Conservation (phyloP, 768 basidiomycete species). For the Candolleomyces efflorescens region DNA sequence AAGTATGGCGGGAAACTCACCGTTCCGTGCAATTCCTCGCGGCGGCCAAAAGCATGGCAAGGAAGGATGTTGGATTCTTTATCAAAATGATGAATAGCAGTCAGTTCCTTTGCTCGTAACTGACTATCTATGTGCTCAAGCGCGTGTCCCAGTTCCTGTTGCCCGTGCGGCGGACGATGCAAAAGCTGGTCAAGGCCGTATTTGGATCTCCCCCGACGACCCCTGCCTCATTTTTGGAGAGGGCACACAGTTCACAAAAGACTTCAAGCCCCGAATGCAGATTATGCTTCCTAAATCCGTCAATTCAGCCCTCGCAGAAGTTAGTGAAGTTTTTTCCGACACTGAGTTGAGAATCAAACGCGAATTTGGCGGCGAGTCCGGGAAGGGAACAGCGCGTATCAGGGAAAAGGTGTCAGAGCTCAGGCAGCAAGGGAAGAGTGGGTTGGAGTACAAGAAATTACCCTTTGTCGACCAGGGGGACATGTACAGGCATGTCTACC, state of each 20-base stretch:
- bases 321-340: constrained; percentile 86
- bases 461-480: constrained; percentile 91
- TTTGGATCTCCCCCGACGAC: constrained; percentile 71
- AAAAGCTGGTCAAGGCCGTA: constrained; percentile 65
- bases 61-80: constrained; percentile 76
- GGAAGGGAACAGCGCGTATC: constrained; percentile 63
- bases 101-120: constrained; percentile 33
- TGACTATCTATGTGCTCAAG: constrained; percentile 2
- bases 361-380: constrained; percentile 81
- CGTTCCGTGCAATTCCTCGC: constrained; percentile 83
- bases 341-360: constrained; percentile 80
- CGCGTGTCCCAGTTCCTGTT: constrained; percentile 69
- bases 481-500: constrained; percentile 93
- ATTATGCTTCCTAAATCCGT: constrained; percentile 82
- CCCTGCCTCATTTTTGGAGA: constrained; percentile 81
- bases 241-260: constrained; percentile 69
- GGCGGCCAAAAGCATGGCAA: constrained; percentile 85
- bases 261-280: constrained; percentile 77
- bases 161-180: constrained; percentile 87
- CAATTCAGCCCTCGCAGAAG: constrained; percentile 74
- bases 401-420: constrained; percentile 65
- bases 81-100: constrained; percentile 84
- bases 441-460: constrained; percentile 76
- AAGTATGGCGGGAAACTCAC: constrained; percentile 80
- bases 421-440: constrained; percentile 48